Base-by-base conservation (phyloP, 2,329 filamentous ascomycete species). In the Microcera coccophila region DNA sequence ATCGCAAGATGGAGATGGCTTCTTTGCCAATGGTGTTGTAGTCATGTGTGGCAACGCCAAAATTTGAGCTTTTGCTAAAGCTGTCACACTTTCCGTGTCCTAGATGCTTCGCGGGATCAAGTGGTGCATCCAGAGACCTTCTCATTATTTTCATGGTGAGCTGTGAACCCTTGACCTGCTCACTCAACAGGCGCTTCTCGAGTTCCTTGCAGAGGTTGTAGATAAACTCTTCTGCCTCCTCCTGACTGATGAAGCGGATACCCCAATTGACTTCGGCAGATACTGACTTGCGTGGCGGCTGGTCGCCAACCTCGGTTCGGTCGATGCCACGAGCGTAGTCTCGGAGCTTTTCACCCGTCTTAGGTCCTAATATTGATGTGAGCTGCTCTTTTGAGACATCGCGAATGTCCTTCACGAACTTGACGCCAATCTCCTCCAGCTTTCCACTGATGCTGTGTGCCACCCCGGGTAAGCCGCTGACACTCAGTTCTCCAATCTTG, bases 201-300 rank as follows among this genome's bases (percentile, higher is more conserved):
- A 98, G 70, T 64, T 98, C 93, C 42, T 84, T 84, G 59, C 87
- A 93, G 0, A 98, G 71, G 52, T 87, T 93, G 48, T 81, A 72
- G 21, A 97, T 77, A 62, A 98, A 98, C 51, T 94, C 88, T 45
- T 97, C 91, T 0, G 90, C 90, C 65, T 98, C 91, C n/a, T 80
- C 76, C 59, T 96, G 89, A 47, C 78, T 94, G 53, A 93, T 81
- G 61, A 98, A 98, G 5, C 93, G 83, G 42, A 98, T 95, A 3
- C 94, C 93, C 93, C 93, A 98, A 57, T 93, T 98, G 49, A 98
- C 89, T 62, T 98, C 93, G 1, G 91, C 91, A 2, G 93, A 97
- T 0, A 98, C 89, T 0, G 91, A 97, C 61, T 97, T 98, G 41
- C 93, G 82, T 14, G 88, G 73, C 0, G 85, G 80, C 58, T 94